A percentile compares a stretch with the other conserved stretches of the same genome.
Conservation (phyloP, 2,329 filamentous ascomycete genomes). For the Huntiella omanensis region DNA sequence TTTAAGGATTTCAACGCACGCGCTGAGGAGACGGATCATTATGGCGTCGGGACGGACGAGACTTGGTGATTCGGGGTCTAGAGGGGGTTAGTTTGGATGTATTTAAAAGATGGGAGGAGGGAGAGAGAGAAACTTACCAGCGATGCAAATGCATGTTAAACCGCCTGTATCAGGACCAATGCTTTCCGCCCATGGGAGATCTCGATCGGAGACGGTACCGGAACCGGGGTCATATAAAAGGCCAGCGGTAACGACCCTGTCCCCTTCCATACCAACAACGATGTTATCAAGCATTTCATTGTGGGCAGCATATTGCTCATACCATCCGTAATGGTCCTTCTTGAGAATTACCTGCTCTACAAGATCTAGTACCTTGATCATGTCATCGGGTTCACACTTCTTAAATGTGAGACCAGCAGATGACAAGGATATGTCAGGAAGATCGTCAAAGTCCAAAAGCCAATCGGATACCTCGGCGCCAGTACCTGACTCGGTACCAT, state of each 20-base stretch:
- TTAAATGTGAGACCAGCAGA: constrained; percentile 25
- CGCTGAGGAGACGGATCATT: constrained; percentile 33
- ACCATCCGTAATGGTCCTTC: not conserved
- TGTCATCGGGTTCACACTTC: constrained; percentile 26
- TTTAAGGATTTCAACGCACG: constrained; percentile 28
- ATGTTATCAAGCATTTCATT: constrained; percentile 29
- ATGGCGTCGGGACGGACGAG: constrained; percentile 28
- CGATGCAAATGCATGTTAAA: constrained; percentile 40
- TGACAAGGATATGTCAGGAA: constrained; percentile 23
- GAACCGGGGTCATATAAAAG: constrained; percentile 32
- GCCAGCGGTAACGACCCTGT: constrained; percentile 31
- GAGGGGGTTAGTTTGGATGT: not conserved
- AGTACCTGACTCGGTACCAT: constrained; percentile 24
- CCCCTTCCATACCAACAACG: constrained; percentile 31
- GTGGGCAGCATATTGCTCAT: not conserved
- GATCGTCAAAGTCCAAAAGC: constrained; percentile 32
- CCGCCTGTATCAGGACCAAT: constrained; percentile 35
- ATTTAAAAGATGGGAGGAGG: not conserved
- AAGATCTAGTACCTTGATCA: constrained; percentile 26
- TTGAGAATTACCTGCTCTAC: not conserved
- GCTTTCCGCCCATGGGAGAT: constrained; percentile 35
- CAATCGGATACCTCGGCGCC: constrained; percentile 35
- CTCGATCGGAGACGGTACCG: constrained; percentile 26
- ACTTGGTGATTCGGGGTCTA: constrained; percentile 24
- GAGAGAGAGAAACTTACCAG: constrained; percentile 23